Conservation (phyloP, 2,329 filamentous ascomycete species). For the Lasiodiplodia sp. region DNA sequence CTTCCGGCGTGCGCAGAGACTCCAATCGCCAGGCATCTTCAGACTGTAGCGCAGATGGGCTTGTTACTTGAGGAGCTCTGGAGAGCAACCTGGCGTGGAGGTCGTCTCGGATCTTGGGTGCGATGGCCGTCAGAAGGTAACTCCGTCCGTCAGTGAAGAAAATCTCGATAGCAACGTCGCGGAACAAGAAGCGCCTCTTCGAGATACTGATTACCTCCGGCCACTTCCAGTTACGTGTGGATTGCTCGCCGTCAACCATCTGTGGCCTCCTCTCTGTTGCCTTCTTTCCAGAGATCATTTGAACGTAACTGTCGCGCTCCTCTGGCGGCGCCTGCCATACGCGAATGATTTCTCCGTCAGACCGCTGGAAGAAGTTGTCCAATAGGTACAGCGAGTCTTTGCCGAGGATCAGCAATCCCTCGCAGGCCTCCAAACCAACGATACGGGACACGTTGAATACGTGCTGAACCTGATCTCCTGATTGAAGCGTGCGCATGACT, state of each 20-base stretch:
- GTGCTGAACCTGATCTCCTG: conserved; percentile 88
- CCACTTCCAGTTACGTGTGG: conserved; percentile 92
- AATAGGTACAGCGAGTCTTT: conserved; percentile 93
- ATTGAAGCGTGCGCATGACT: conserved; percentile 91
- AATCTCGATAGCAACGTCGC: conserved; percentile 94
- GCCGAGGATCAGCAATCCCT: conserved; percentile 91
- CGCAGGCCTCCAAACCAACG: conserved; percentile 89
- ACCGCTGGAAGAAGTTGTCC: conserved; percentile 94
- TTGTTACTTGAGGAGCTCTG: conserved; percentile 81
- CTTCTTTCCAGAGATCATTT: conserved; percentile 80
- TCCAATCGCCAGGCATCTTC: conserved; percentile 95
- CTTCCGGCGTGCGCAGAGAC: conserved; percentile 73
- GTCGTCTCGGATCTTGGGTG: conserved; percentile 76
- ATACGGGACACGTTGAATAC: conserved; percentile 97
- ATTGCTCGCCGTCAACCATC: conserved; percentile 68
- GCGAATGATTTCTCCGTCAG: conserved; percentile 95
- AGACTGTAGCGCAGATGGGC: conserved; percentile 73
- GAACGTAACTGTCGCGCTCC: conserved; percentile 92
- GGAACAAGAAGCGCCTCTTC: conserved; percentile 92
- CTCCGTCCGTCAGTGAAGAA: conserved; percentile 98
- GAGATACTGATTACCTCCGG: conserved; percentile 93
- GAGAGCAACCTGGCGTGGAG: conserved; percentile 77
- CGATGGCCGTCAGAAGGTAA: conserved; percentile 87
- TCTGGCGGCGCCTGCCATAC: conserved; percentile 92
- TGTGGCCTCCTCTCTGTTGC: conserved; percentile 37